A percentile compares a stretch with the other conserved stretches of the same genome.
These are phyloP conservation scores for Calonectria fujianensis DNA, from an alignment of 2,329 filamentous ascomycete genomes.

Conservation along the genomic window DNA sequence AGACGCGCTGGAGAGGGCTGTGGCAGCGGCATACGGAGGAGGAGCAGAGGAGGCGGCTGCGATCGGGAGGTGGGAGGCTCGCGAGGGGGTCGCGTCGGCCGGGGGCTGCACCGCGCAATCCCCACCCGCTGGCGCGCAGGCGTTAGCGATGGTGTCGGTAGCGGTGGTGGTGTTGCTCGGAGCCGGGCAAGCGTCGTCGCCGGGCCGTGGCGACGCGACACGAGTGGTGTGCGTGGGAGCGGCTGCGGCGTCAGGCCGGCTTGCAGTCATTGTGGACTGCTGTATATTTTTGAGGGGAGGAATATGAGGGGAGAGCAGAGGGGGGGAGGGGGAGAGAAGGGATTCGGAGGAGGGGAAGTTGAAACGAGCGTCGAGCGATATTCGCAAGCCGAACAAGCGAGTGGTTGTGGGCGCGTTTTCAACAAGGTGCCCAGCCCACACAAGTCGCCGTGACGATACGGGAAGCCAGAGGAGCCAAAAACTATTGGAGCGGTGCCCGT, in stretches of 20 bases:
- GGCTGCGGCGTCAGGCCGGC: slow-evolving; percentile 50
- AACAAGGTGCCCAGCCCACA: slow-evolving; percentile 2
- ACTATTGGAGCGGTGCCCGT: slow-evolving; percentile 25
- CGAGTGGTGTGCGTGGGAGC: slow-evolving; percentile 46
- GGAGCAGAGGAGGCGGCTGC: slow-evolving; percentile 33
- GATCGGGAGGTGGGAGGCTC: slow-evolving; percentile 50
- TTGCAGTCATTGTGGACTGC: slow-evolving; percentile 47
- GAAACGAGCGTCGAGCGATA: slow-evolving; percentile 18
- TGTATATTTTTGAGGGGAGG: background rate
- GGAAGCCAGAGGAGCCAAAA: slow-evolving; percentile 1
- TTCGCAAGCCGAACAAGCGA: background rate
- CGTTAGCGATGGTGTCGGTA: slow-evolving; percentile 44
- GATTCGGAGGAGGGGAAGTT: slow-evolving; percentile 27
- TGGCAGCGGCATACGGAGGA: slow-evolving; percentile 41
- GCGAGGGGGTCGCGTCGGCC: slow-evolving; percentile 52
- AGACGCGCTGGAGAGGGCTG: slow-evolving; percentile 41
- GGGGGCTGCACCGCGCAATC: slow-evolving; percentile 52
- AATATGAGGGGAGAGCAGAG: background rate
- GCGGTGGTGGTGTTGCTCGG: slow-evolving; percentile 34
- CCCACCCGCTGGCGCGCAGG: slow-evolving; percentile 51
- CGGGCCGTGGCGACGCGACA: slow-evolving; percentile 44
- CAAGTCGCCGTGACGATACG: slow-evolving; percentile 12
- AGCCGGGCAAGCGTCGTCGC: slow-evolving; percentile 37
- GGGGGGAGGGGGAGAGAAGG: slow-evolving; percentile 31
- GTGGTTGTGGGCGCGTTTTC: slow-evolving; percentile 32